These are phyloP conservation scores for Quercus phellos DNA, from an alignment of 331 rosid genomes.

Conservation along the genomic window DNA sequence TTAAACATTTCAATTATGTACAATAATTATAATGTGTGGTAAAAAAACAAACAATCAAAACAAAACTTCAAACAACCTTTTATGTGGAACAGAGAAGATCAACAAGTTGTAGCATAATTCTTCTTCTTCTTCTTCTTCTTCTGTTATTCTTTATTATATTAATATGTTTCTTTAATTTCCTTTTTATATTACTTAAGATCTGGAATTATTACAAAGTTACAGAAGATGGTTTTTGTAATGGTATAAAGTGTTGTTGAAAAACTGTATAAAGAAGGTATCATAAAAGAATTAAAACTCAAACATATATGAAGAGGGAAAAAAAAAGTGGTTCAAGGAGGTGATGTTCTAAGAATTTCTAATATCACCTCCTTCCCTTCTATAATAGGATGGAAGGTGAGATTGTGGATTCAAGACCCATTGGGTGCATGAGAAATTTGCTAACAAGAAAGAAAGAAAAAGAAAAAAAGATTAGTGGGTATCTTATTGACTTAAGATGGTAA, in stretches of 20 bases:
- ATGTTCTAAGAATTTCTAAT: neutral
- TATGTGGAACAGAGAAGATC: neutral
- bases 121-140: neutral
- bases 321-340: neutral
- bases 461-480: neutral
- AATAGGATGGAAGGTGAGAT: too few species aligned
- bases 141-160: neutral
- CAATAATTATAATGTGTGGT: neutral
- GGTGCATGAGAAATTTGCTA: too few species aligned
- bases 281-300: neutral
- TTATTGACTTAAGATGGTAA: neutral
- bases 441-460: neutral
- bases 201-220: neutral
- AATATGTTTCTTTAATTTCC: neutral
- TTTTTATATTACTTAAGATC: neutral
- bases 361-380: too few species aligned
- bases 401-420: too few species aligned
- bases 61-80: neutral
- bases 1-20: neutral
- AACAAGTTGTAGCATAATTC: neutral
- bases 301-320: neutral
- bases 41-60: neutral
- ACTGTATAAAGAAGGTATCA: neutral
- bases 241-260: too few species aligned
- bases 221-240: neutral